Conservation (phyloP, 2,329 filamentous ascomycete genomes). For the Sporothrix brasiliensis region DNA sequence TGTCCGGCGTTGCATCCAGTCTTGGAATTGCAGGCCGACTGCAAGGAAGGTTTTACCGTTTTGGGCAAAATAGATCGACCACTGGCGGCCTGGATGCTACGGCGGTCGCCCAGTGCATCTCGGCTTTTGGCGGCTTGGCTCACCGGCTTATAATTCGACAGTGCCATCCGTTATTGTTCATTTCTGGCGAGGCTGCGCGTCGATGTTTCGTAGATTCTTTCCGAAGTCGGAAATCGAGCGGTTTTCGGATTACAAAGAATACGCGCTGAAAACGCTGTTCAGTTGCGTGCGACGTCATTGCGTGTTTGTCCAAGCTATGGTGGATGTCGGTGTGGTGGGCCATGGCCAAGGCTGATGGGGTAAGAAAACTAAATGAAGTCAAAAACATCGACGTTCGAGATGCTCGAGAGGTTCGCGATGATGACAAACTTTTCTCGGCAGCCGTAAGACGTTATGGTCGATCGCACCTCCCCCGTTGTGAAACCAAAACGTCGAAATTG, state of each 20-base stretch:
- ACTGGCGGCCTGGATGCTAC: background rate
- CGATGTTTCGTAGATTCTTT: background rate
- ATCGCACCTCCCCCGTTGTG: constrained; percentile 16
- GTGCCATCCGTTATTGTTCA: background rate
- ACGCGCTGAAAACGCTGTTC: background rate
- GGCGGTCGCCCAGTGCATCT: constrained; percentile 3
- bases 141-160: background rate
- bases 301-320: background rate
- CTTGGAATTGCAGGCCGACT: background rate
- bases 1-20: background rate
- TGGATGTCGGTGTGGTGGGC: background rate
- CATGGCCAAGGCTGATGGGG: background rate
- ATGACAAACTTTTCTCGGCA: background rate
- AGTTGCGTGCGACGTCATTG: background rate
- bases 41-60: constrained; percentile 2
- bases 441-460: background rate
- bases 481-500: constrained; percentile 9
- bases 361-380: background rate
- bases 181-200: background rate
- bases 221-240: background rate
- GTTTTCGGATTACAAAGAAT: background rate
- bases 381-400: background rate
- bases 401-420: background rate
- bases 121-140: background rate
- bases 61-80: constrained; percentile 27